These are phyloP conservation scores for Xylariaceae sp. DNA, from an alignment of 2,329 filamentous ascomycete species.

Conservation along the genomic window DNA sequence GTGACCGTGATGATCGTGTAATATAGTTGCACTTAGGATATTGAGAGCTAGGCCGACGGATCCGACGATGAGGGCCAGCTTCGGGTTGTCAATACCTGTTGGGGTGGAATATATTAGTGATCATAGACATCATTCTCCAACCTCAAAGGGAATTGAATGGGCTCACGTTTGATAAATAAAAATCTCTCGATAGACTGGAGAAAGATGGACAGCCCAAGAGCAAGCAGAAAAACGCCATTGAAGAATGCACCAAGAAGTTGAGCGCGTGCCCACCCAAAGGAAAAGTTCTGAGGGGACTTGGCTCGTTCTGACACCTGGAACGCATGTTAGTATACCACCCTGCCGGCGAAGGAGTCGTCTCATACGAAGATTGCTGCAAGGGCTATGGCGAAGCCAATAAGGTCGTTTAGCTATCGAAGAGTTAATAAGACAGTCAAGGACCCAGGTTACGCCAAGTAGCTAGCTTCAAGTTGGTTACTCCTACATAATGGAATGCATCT, in stretches of 20 bases:
- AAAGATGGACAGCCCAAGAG: constrained; percentile 67
- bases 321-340: constrained; percentile 16
- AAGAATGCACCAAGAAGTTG: constrained; percentile 74
- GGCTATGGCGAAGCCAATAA: constrained; percentile 65
- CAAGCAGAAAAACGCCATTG: constrained; percentile 71
- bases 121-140: neutral
- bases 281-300: constrained; percentile 54
- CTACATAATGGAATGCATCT: constrained; percentile 74
- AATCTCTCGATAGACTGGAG: constrained; percentile 71
- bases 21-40: constrained; percentile 59
- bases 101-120: constrained; percentile 7
- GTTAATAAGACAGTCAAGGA: constrained; percentile 9
- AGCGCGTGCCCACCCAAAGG: constrained; percentile 74
- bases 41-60: constrained; percentile 64
- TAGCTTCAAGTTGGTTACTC: constrained; percentile 21
- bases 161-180: constrained; percentile 50
- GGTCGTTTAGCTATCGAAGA: constrained; percentile 54
- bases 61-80: constrained; percentile 65
- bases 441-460: neutral
- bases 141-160: neutral
- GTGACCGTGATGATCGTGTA: constrained; percentile 52
- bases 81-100: constrained; percentile 59
- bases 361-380: constrained; percentile 59
- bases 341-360: neutral
- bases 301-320: constrained; percentile 53